phyloP scores from a whole-genome alignment of 768 basidiomycete species.

The Chiua virens region DNA sequence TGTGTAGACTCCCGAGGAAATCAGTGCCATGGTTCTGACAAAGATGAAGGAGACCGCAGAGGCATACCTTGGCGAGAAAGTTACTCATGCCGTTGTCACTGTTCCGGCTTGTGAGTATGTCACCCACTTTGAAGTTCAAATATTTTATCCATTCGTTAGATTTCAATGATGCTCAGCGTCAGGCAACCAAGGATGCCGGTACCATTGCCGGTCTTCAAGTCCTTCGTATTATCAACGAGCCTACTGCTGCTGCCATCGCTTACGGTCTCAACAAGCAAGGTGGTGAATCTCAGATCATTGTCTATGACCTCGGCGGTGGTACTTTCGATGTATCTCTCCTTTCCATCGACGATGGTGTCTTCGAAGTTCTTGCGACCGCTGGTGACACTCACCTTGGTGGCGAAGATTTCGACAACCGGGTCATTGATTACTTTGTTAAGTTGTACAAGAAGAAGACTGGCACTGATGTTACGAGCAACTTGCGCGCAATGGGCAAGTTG shows the following conservation, averaged over 20 bases:
- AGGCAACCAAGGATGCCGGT: slow-evolving; percentile 98
- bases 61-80: slow-evolving; percentile 93
- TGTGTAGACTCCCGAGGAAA: slow-evolving; percentile 85
- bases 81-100: slow-evolving; percentile 97
- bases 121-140: background rate
- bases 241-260: slow-evolving; percentile 95
- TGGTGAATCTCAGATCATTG: slow-evolving; percentile 93
- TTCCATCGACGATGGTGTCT: slow-evolving; percentile 91
- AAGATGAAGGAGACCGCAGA: slow-evolving; percentile 99
- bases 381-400: slow-evolving; percentile 95
- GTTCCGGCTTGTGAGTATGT: slow-evolving; percentile 84
- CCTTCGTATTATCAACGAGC: slow-evolving; percentile 97
- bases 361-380: slow-evolving; percentile 86
- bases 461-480: slow-evolving; percentile 76
- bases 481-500: slow-evolving; percentile 85
- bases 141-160: slow-evolving; percentile 51
- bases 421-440: slow-evolving; percentile 89
- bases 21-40: slow-evolving; percentile 90
- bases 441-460: slow-evolving; percentile 91
- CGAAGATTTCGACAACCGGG: slow-evolving; percentile 94
- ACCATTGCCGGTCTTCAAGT: slow-evolving; percentile 92
- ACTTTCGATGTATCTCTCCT: slow-evolving; percentile 98
- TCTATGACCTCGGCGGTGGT: slow-evolving; percentile 98
- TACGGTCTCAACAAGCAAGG: slow-evolving; percentile 97
- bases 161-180: slow-evolving; percentile 99